Evolutionary conservation across 78 protist genomes (phyloP).

Genomic region (Dictyostelium capitatum): DNA sequence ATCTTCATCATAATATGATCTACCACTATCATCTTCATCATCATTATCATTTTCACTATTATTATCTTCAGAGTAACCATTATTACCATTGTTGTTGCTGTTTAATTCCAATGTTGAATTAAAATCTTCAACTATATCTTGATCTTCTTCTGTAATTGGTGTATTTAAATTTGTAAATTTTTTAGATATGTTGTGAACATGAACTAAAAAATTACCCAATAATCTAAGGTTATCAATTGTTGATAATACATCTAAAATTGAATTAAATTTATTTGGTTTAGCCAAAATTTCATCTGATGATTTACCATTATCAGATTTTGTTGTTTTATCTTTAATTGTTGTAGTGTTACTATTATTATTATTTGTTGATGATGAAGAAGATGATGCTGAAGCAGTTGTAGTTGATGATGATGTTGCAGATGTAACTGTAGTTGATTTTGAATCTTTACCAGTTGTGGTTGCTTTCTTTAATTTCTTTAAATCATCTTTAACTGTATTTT

Average conservation of each 20-base stretch:
- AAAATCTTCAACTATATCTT: neutral
- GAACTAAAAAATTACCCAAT: neutral
- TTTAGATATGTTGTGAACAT: constrained; percentile 6
- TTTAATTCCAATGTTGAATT: neutral
- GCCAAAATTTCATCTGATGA: neutral
- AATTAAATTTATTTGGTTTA: constrained; percentile 1
- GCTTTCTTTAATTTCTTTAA: neutral
- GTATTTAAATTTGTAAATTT: neutral
- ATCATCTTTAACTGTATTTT: constrained; percentile 20
- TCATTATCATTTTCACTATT: neutral
- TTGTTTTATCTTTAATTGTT: neutral
- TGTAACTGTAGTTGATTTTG: neutral
- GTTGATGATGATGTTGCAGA: neutral
- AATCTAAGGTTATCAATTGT: neutral
- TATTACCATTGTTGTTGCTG: neutral
- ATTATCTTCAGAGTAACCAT: neutral
- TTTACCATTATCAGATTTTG: neutral
- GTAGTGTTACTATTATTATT: neutral
- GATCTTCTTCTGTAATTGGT: neutral
- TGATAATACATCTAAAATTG: neutral
- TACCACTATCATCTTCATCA: neutral
- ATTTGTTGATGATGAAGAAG: neutral
- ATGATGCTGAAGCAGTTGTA: neutral
- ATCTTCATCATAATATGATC: neutral
- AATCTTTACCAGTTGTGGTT: neutral